Base-by-base conservation (phyloP, 1,284 basidiomycete genomes). In the Gymnopus androsaceus region DNA sequence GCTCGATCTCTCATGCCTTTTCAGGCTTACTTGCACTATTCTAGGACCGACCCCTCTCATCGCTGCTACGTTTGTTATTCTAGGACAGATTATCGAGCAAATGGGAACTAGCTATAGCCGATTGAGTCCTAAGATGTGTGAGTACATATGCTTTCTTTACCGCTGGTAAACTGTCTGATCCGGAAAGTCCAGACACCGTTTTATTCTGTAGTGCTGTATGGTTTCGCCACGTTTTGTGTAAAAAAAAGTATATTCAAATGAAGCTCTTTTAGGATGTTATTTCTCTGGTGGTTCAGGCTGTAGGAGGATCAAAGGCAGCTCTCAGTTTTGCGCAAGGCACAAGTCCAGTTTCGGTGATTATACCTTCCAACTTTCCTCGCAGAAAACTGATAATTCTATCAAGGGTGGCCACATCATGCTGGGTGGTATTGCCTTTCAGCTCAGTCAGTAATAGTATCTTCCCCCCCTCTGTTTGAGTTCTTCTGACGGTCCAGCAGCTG, bases 21-120 rank as follows among this genome's bases (percentile, higher is more conserved):
- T 2, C 54, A 79, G 77, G 55, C 75, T 78, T 9, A 63, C 68
- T 0, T 66, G 68, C 11, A 73, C 75, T 1, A 73, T 77, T 50
- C 66, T 80, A 21, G 74, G 71, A 3, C 79, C 79, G 0, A 80
- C 78, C 0, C 78, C 78, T 8, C 68, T 81, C 19, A 71, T 78
- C 6, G 79, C 79, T 1, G 77, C 73, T 11, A 73, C 75, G 55
- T 81, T 81, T 59, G 66, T 81, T 21, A 75, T 78, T 12, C 69
- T 81, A 15, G 76, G 74, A 6, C 65, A 66, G 11, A 64, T 80
- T n/a, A 74, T 79, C 25, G 54, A 34, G 4, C 63, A 64, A 6
- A 61, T 80, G 2, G 80, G 79, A 3, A 58, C 69, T 2, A 65
- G 71, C 37, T 81, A 76, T 62, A 78, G 77, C 54, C 72, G 77